Conservation (phyloP, 2,329 filamentous ascomycete genomes). For the Trichoderma sp. region DNA sequence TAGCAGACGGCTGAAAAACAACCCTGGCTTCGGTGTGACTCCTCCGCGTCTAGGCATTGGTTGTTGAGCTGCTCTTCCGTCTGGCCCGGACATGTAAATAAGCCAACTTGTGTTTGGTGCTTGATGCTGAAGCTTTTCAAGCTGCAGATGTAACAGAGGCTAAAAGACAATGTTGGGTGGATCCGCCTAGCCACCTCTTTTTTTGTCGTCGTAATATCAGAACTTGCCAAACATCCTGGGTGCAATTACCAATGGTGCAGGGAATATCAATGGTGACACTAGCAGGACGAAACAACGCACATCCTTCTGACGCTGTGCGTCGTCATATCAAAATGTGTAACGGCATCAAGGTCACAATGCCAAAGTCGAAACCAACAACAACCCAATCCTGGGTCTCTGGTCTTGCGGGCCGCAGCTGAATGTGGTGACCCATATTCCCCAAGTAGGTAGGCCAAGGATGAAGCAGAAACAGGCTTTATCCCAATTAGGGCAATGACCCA, state of each 20-base stretch:
- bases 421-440: not conserved
- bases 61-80: not conserved
- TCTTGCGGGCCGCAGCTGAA: not conserved
- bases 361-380: not conserved
- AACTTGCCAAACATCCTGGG: not conserved
- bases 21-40: not conserved
- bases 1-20: constrained; percentile 2
- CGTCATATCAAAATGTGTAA: not conserved
- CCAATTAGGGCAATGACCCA: not conserved
- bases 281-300: not conserved
- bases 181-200: not conserved
- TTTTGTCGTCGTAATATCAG: not conserved
- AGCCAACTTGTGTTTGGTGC: not conserved
- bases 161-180: not conserved
- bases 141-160: constrained; percentile 4
- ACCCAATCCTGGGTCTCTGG: not conserved
- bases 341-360: not conserved
- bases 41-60: not conserved
- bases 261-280: not conserved
- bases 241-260: not conserved
- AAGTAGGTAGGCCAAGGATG: not conserved
- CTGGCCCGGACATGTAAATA: not conserved
- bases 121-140: constrained; percentile 4
- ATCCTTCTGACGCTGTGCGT: constrained; percentile 2
- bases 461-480: not conserved